Conservation (phyloP, 73 alveolate genomes). For the Diophrys sp. region DNA sequence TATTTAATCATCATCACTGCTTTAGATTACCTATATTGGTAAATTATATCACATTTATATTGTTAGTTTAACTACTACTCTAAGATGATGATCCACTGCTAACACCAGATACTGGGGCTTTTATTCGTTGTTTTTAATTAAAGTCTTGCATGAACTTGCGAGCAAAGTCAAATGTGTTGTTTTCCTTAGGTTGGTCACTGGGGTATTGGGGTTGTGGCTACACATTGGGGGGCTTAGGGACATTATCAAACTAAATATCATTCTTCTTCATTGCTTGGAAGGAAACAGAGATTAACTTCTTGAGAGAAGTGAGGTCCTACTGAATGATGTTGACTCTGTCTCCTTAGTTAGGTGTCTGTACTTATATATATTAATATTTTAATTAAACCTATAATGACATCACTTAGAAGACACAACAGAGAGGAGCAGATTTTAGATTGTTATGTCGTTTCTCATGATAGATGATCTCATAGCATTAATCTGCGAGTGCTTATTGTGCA, state of each 20-base stretch:
- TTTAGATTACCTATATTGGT: not conserved
- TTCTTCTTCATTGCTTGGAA: not conserved
- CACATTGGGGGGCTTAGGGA: not conserved
- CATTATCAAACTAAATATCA: not conserved
- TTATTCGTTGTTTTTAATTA: too few relatives aligned
- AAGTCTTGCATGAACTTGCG: not conserved
- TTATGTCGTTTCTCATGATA: constrained; percentile 83
- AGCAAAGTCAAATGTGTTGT: not conserved
- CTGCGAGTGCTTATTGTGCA: constrained; percentile 81
- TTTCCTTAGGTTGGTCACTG: not conserved
- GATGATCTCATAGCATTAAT: constrained; percentile 84
- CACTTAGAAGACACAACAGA: constrained; percentile 49
- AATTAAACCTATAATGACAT: constrained; percentile 19
- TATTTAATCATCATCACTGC: too few relatives aligned
- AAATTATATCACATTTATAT: not conserved
- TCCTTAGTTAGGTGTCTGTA: too few relatives aligned
- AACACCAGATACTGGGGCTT: not conserved
- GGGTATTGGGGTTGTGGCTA: not conserved
- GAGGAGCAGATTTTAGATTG: constrained; percentile 69
- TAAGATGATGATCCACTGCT: not conserved
- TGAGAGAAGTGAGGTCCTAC: not conserved
- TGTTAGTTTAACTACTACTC: not conserved
- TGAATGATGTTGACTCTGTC: not conserved
- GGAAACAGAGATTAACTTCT: not conserved
- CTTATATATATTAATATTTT: too few relatives aligned